Conservation (phyloP, 371 early-diverging fungal species). For the Rhizomucor miehei region DNA sequence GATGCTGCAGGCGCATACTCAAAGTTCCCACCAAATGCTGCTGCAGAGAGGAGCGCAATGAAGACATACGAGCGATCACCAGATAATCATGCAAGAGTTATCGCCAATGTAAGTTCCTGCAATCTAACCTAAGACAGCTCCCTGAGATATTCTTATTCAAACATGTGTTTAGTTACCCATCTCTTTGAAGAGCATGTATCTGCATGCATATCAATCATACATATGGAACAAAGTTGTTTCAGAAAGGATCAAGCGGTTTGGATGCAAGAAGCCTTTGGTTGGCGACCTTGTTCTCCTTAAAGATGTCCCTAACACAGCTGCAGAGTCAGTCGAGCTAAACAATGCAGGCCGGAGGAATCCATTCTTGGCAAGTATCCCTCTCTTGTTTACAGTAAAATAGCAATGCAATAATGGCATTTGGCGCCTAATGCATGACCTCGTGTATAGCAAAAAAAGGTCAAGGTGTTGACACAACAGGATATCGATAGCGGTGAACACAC, state of each 20-base stretch:
- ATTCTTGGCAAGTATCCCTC: conserved; percentile 22
- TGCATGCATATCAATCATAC: conserved; percentile 96
- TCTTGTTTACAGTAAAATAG: background rate
- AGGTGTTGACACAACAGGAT: conserved; percentile 68
- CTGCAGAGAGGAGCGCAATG: background rate
- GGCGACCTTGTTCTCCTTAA: conserved; percentile 82
- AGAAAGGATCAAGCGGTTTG: conserved; percentile 72
- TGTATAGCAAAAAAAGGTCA: conserved; percentile 33
- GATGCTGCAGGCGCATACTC: conserved; percentile 41
- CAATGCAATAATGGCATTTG: background rate
- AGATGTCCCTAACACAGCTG: conserved; percentile 4
- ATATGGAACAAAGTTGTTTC: conserved; percentile 93
- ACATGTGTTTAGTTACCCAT: too few relatives aligned
- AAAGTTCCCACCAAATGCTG: background rate
- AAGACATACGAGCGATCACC: conserved; percentile 38
- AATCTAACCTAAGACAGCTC: too few relatives aligned
- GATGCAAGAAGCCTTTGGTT: conserved; percentile 61
- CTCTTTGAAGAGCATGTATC: conserved; percentile 74
- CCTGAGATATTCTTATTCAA: too few relatives aligned
- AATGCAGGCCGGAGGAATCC: conserved; percentile 28
- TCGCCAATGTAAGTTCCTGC: conserved; percentile 57
- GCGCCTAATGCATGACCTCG: background rate
- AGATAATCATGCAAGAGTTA: conserved; percentile 60
- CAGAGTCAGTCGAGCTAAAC: conserved; percentile 2
- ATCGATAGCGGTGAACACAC: conserved; percentile 52